Percentiles rank a stretch among this genome's conserved stretches.
Conservation (phyloP, 192 early-diverging fungal genomes). For the Mycoemilia scoparia region DNA sequence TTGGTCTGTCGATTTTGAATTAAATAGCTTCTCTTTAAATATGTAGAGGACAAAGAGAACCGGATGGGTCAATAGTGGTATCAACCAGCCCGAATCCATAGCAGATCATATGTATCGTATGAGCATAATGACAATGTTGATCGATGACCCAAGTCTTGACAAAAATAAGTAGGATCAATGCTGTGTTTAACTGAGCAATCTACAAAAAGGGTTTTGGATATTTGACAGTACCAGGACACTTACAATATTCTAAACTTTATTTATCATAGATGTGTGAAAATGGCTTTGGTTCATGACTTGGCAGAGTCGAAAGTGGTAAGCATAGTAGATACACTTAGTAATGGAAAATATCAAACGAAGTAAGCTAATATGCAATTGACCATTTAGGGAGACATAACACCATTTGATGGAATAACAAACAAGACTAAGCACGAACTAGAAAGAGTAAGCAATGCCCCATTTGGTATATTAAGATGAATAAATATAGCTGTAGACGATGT, state of each 20-base stretch:
- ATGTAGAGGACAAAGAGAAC: slow-evolving; percentile 86
- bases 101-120: slow-evolving; percentile 94
- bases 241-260: too few relatives aligned
- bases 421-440: slow-evolving; percentile 61
- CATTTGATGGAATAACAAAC: slow-evolving; percentile 54
- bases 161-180: slow-evolving; percentile 36
- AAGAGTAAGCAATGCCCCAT: slow-evolving; percentile 14
- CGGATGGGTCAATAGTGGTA: slow-evolving; percentile 66
- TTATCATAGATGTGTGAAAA: slow-evolving; percentile 85
- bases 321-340: neutral
- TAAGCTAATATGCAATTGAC: slow-evolving; percentile 1
- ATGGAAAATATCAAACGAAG: neutral
- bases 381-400: slow-evolving; percentile 69
- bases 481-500: too few relatives aligned
- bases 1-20: too few relatives aligned
- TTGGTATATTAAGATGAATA: too few relatives aligned
- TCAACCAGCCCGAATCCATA: slow-evolving; percentile 65
- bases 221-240: too few relatives aligned
- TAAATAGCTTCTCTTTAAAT: too few relatives aligned
- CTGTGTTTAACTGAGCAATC: too few relatives aligned
- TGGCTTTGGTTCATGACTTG: slow-evolving; percentile 86
- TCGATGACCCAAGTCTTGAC: slow-evolving; percentile 50
- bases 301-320: slow-evolving; percentile 64
- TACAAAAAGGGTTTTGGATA: too few relatives aligned
- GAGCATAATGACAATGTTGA: slow-evolving; percentile 70